Evolutionary conservation across 176 grass and related monocot genomes (phyloP).

Genomic region (Poa annua): DNA sequence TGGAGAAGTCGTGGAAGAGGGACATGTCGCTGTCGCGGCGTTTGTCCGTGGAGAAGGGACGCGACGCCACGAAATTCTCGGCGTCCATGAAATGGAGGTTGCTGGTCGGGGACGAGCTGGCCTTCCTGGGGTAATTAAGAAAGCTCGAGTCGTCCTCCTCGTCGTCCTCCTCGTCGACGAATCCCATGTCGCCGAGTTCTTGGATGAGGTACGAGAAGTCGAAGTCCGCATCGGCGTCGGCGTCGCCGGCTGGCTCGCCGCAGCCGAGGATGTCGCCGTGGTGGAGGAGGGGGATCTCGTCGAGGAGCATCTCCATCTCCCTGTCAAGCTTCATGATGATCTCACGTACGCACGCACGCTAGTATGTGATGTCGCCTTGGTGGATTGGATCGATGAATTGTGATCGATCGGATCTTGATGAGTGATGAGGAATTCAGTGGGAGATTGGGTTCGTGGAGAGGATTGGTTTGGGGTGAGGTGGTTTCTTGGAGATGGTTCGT

Average conservation of each 20-base stretch:
- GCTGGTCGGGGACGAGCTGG: constrained; percentile 11
- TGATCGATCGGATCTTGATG: constrained; percentile 13
- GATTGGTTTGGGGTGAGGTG: constrained; percentile 41
- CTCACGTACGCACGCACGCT: not conserved
- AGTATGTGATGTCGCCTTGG: not conserved
- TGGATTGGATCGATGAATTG: not conserved
- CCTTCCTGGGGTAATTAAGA: not conserved
- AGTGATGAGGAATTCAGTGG: not conserved
- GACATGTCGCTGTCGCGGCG: constrained; percentile 18
- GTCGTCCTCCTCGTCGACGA: constrained; percentile 40
- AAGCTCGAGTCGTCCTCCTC: constrained; percentile 24
- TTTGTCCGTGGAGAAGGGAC: constrained; percentile 37
- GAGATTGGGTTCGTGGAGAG: constrained; percentile 7
- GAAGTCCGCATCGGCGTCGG: not conserved
- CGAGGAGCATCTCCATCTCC: constrained; percentile 85
- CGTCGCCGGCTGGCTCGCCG: not conserved
- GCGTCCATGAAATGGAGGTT: constrained; percentile 34
- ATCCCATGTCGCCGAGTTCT: constrained; percentile 42
- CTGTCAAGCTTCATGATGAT: constrained; percentile 56
- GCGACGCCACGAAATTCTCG: constrained; percentile 2
- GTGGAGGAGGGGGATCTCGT: constrained; percentile 67
- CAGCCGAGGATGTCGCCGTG: constrained; percentile 35
- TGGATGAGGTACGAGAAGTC: constrained; percentile 46
- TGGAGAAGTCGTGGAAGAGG: constrained; percentile 37
- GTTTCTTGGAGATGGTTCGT: constrained; percentile 57